Evolutionary conservation across 176 grass and related monocot species (phyloP).

Genomic region (Oryza nivara): DNA sequence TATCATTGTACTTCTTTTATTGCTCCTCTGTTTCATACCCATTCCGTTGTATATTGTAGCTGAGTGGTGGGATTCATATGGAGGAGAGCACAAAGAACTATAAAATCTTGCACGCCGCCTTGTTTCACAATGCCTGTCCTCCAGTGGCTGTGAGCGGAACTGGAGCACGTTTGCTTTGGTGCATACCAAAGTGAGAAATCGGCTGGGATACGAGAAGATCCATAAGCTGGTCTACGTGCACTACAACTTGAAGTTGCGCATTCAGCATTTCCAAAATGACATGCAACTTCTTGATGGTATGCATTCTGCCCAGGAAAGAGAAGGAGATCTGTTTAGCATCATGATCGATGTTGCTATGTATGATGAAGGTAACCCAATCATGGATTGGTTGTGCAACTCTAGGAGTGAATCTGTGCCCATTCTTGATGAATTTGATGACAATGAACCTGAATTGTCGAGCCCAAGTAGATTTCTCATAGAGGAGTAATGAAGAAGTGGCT

Average conservation of each 20-base stretch:
- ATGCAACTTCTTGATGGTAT: not conserved
- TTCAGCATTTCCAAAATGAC: not conserved
- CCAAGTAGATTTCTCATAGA: not conserved
- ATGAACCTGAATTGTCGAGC: not conserved
- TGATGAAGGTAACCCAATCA: not conserved
- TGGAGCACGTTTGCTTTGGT: not conserved
- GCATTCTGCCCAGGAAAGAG: not conserved
- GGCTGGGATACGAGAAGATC: not conserved
- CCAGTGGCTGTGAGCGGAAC: not conserved
- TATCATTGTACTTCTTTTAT: too few relatives aligned
- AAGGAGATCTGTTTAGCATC: not conserved
- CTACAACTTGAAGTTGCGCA: not conserved
- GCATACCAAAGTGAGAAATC: not conserved
- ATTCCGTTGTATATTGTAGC: not conserved
- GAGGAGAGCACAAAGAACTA: not conserved
- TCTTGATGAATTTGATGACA: not conserved
- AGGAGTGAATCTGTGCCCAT: not conserved
- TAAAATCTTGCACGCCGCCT: not conserved
- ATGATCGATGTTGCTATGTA: not conserved
- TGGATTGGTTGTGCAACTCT: not conserved
- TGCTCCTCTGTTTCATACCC: too few relatives aligned
- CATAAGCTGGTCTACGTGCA: not conserved
- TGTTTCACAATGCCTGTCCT: not conserved
- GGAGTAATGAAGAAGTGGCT: not conserved
- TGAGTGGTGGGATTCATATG: not conserved